Base-by-base conservation (phyloP, 2,329 filamentous ascomycete species). In the Colletotrichum cereale region DNA sequence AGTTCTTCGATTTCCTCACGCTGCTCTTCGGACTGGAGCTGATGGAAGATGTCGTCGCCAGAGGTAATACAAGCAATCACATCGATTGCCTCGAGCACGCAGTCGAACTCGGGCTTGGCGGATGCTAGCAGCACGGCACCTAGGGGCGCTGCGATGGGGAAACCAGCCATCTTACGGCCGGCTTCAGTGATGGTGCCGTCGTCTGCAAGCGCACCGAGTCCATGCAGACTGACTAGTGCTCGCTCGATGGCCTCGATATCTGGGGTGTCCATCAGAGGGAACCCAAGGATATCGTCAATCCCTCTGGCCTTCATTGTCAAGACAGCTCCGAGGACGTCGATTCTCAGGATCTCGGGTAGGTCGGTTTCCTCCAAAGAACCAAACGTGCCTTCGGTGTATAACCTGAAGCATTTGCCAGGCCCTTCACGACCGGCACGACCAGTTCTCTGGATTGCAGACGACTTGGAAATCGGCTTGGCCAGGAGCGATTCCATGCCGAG, bases 361-460 rank as follows among this genome's bases (percentile, higher is more conserved):
- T 95, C 95, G 0, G 92, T 88, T 68, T 93, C 89, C 55, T 92
- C 88, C 8, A 98, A 84, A 0, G 84, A 82, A 12, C 90, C 83
- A 79, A 94, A 98, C 3, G 91, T 89, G 5, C 89, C 86, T 75
- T 97, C 90, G 0, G 96, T 97, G 79, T 97, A 99, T 1, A 99
- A 84, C 52, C 96, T 88, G 79, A 91, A 97, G 81, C 95, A 98
- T 79, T 96, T 94, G 1, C 96, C 96, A 0, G 95, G 89, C 0
- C 91, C 94, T 82, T 99, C 96, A 86, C 96, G 92, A 52, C 96
- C 96, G 11, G 96, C 96, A 83, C 96, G 93, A 79, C 96, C 96
- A 63, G 94, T 91, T 68, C 96, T 88, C 80, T 99, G 96, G 58
- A 97, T 93, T 0, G 96, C 96, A 0, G 96, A 97, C 0, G 96